Percentiles rank a stretch among this genome's conserved stretches.
Evolutionary conservation across 257 asterid genomes (phyloP).

Genomic region (Primulina tabacum): DNA sequence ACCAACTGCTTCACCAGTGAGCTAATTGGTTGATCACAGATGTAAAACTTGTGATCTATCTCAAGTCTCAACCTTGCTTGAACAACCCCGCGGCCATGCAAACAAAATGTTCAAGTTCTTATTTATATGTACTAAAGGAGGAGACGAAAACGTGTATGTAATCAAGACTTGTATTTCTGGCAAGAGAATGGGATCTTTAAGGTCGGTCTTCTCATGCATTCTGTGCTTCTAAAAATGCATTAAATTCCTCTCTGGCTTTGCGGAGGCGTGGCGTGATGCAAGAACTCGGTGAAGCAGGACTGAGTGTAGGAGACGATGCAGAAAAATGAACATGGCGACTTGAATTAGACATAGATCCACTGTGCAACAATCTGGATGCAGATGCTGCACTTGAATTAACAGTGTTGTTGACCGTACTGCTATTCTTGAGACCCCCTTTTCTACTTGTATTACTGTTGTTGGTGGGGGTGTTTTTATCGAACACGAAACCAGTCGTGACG

Average conservation of each 20-base stretch:
- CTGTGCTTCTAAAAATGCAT: conserved; percentile 67
- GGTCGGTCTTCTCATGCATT: conserved; percentile 28
- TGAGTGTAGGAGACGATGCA: conserved; percentile 36
- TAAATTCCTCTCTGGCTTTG: conserved; percentile 62
- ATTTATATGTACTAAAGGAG: not conserved
- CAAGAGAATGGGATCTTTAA: not conserved
- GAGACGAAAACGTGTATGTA: not conserved
- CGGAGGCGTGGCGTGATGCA: conserved; percentile 48
- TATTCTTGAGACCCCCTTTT: conserved; percentile 60
- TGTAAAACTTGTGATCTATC: not conserved
- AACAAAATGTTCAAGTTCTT: no score
- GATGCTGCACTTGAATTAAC: not conserved
- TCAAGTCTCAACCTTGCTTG: not conserved
- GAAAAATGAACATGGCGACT: conserved; percentile 71
- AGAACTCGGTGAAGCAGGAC: conserved; percentile 39
- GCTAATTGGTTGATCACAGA: not conserved
- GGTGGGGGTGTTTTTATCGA: conserved; percentile 37
- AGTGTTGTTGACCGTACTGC: conserved; percentile 3
- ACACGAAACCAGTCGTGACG: conserved; percentile 60
- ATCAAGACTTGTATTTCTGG: not conserved
- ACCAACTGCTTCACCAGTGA: not conserved
- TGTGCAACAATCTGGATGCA: not conserved
- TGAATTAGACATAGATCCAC: conserved; percentile 27
- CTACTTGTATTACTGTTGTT: conserved; percentile 23
- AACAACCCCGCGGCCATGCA: not conserved